Evolutionary conservation across 176 grass and related monocot species (phyloP).

Genomic region (Panicum miliaceum): DNA sequence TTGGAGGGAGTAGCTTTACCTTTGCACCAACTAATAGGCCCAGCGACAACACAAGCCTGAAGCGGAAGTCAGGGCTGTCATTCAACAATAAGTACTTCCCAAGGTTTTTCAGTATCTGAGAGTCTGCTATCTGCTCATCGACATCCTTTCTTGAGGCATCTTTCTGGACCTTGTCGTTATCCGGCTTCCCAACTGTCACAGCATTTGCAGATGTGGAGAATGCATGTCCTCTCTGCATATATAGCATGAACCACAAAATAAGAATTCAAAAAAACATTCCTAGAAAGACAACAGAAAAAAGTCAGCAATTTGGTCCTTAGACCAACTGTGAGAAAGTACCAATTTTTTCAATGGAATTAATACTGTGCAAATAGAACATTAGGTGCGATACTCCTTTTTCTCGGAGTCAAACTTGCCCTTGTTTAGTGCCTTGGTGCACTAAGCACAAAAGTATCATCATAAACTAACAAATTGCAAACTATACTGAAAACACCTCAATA

Average conservation of each 20-base stretch:
- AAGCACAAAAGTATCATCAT: not conserved
- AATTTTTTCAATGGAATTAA: constrained; percentile 7
- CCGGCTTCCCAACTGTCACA: constrained; percentile 45
- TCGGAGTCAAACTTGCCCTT: not conserved
- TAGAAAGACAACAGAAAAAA: constrained; percentile 14
- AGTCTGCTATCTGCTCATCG: constrained; percentile 80
- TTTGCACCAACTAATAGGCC: constrained; percentile 92
- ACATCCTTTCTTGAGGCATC: constrained; percentile 56
- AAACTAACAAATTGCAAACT: not conserved
- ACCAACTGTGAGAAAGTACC: constrained; percentile 1
- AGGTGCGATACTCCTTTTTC: not conserved
- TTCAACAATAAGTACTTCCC: constrained; percentile 80
- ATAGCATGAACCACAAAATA: constrained; percentile 39
- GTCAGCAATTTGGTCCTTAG: not conserved
- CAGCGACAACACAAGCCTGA: constrained; percentile 77
- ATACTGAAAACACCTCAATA: not conserved
- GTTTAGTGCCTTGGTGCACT: constrained; percentile 10
- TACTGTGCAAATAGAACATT: not conserved
- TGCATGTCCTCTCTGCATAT: constrained; percentile 59
- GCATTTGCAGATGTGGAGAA: constrained; percentile 85
- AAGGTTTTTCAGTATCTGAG: constrained; percentile 78
- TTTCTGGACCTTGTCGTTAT: constrained; percentile 61
- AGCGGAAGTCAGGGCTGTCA: constrained; percentile 84
- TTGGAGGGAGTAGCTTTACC: constrained; percentile 50
- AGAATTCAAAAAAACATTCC: constrained; percentile 11